Evolutionary conservation across 371 early-diverging fungal species (phyloP), one percentile per base, ranked within the genome.

Genomic region (Polyrhizophydium stewartii): DNA sequence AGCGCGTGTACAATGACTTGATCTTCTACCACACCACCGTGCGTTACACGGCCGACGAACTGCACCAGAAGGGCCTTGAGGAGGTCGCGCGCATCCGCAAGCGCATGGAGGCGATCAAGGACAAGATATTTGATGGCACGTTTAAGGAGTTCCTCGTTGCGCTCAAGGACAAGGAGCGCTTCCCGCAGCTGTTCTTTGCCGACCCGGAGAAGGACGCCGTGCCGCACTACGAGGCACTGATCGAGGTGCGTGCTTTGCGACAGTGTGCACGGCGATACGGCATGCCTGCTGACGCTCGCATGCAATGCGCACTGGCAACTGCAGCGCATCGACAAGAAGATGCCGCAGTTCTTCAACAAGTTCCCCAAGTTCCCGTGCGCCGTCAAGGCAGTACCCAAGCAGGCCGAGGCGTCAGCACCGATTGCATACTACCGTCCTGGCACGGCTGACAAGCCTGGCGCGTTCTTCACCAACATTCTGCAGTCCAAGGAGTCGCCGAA

Each of bases 371-470:
- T 63, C 40, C 32, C 60, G 55, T 72, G 74, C 62, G 59, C 16
- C 33, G 64, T 73, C 30, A 52, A 49, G 25, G 61, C 66, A 9
- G 63, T 73, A 27, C 74, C 74, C 6, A 55, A 33, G 45, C 47
- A 49, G 19, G 46, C 61, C 32, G 75, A 75, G 60, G 58, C 3
- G 24, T 53, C 56, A 32, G 33, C 59, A 25, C 70, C 75, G 5
- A 40, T 65, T n/a, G 75, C 75, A 1, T 62, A 65, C 31, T 75
- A 75, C 63, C 40, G 50, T 35, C 68, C 71, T 16, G 75, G 72
- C 25, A 71, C 66, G 10, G 60, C 66, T 3, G 46, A 56, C 1
- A 67, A 55, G 46, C 61, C 69, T 5, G 74, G 74, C 6, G 37
- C 9, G 16, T 74, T 74, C 63, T 24, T 30, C 21, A 50, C 62